These are phyloP conservation scores for Monilinia laxa DNA, from an alignment of 2,329 filamentous ascomycete species.

Conservation along the genomic window DNA sequence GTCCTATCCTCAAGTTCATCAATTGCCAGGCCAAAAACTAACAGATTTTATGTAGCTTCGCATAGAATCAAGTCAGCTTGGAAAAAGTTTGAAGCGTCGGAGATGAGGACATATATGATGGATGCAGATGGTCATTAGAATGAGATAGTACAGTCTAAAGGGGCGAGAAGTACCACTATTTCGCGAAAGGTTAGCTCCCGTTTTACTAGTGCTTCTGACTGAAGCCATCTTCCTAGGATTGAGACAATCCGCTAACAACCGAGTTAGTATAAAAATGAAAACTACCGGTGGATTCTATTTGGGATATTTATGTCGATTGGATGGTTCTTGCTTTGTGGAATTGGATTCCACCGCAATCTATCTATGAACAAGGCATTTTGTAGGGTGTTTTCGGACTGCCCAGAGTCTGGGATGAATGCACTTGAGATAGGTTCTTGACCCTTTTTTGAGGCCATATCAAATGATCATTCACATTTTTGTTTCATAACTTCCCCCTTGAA, in stretches of 20 bases:
- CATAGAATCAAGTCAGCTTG: not conserved
- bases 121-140: not conserved
- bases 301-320: slow-evolving; percentile 1
- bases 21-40: not conserved
- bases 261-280: not conserved
- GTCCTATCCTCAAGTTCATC: not conserved
- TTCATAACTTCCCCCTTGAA: too few relatives aligned
- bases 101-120: not conserved
- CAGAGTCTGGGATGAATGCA: not conserved
- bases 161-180: not conserved
- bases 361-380: not conserved
- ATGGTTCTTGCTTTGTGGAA: not conserved
- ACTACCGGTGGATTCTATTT: not conserved
- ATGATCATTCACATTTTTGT: not conserved
- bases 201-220: not conserved
- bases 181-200: slow-evolving; percentile 8
- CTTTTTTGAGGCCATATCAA: not conserved
- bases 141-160: not conserved
- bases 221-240: not conserved
- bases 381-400: not conserved
- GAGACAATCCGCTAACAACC: not conserved
- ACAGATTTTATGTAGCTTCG: not conserved
- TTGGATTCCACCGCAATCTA: not conserved
- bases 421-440: not conserved
- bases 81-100: not conserved